These are phyloP conservation scores for Calonectria pauciramosa DNA, from an alignment of 2,329 filamentous ascomycete species.

Conservation along the genomic window DNA sequence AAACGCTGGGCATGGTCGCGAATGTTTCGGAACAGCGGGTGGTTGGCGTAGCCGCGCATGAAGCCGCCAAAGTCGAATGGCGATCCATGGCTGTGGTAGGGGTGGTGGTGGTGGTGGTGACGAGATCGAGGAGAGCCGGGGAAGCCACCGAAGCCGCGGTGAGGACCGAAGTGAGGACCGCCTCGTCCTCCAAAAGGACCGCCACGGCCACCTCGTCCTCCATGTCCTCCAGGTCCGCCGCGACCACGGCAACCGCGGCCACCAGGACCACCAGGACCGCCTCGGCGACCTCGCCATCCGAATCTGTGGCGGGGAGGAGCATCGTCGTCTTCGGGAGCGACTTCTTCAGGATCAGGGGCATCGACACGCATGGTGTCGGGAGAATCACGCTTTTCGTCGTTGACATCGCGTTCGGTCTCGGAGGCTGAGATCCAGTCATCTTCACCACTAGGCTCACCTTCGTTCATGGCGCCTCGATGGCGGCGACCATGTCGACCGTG, in stretches of 20 bases:
- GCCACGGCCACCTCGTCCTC: conserved; percentile 38
- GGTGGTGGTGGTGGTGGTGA: conserved; percentile 30
- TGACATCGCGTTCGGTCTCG: conserved; percentile 41
- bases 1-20: conserved; percentile 54
- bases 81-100: conserved; percentile 26
- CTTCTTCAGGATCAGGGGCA: conserved; percentile 50
- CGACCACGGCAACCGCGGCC: conserved; percentile 38
- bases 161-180: conserved; percentile 30
- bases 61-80: conserved; percentile 56
- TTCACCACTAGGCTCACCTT: conserved; percentile 36
- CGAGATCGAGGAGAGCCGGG: conserved; percentile 35
- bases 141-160: conserved; percentile 42
- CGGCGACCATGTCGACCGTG: conserved; percentile 37
- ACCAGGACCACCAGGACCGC: conserved; percentile 34
- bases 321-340: conserved; percentile 47
- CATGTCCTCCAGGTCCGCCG: conserved; percentile 37
- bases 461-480: conserved; percentile 41
- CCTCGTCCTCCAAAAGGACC: conserved; percentile 33
- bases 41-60: conserved; percentile 55
- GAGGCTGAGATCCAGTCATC: conserved; percentile 28
- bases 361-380: conserved; percentile 50
- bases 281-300: conserved; percentile 39
- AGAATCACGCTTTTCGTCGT: conserved; percentile 52
- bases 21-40: conserved; percentile 59
- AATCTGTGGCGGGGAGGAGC: conserved; percentile 38